Percentiles rank a stretch among this genome's conserved stretches.
phyloP scores from a whole-genome alignment of 768 basidiomycete genomes.

The Fibroporia radiculosa region DNA sequence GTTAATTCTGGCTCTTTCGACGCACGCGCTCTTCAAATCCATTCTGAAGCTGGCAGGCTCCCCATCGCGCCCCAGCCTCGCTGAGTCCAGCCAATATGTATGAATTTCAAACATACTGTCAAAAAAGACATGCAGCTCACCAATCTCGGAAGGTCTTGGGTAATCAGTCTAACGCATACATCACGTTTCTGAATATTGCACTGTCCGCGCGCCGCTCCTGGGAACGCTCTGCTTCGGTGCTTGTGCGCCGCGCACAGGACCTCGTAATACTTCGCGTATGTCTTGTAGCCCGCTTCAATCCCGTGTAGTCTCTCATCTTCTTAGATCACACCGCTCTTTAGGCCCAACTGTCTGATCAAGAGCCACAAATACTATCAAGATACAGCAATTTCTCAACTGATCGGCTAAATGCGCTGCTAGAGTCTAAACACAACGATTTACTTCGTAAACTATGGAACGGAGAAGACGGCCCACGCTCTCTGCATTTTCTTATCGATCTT shows the following conservation, averaged over 20 bases:
- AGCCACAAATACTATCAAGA: constrained; percentile 10
- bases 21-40: constrained; percentile 36
- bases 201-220: constrained; percentile 27
- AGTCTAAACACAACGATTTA: constrained; percentile 13
- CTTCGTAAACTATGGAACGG: constrained; percentile 8
- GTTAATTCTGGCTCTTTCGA: constrained; percentile 42
- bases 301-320: not conserved
- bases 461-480: constrained; percentile 8
- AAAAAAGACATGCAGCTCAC: not conserved
- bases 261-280: constrained; percentile 19
- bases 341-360: constrained; percentile 6
- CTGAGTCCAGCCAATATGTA: not conserved
- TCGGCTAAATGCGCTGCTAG: constrained; percentile 11
- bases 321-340: no score
- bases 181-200: constrained; percentile 23
- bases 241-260: constrained; percentile 28
- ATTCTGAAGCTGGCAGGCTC: not conserved
- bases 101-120: not conserved
- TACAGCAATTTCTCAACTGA: constrained; percentile 12
- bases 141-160: constrained; percentile 18
- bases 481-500: constrained; percentile 12
- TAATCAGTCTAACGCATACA: constrained; percentile 29
- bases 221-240: constrained; percentile 29
- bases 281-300: no score
- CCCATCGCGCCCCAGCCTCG: not conserved